Evolutionary conservation across 371 early-diverging fungal genomes (phyloP), one percentile per base, ranked within the genome.

Genomic region (Saksenaea vasiformis): DNA sequence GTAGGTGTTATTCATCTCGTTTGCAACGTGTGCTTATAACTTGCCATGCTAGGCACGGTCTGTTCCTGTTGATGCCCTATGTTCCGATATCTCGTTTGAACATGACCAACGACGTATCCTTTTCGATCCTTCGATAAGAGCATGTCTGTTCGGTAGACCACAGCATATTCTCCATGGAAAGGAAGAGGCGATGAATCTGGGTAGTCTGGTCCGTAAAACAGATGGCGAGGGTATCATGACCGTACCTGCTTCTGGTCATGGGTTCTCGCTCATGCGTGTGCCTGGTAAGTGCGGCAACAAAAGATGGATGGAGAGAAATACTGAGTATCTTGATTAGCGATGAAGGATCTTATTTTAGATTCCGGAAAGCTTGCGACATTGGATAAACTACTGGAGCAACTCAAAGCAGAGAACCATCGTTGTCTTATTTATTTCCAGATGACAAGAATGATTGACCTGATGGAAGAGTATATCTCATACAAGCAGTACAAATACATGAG

Each of bases 381-480:
- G 55, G 97, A 99, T 73, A 86, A 84, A 61, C 69, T 99, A 59
- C 77, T 99, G 36, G 85, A 88, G 26, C 85, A 90, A 66, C 88
- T 99, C 28, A 94, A 96, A 79, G 77, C 86, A 5, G 94, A 95
- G 61, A 96, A 94, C 0, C 99, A 99, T 72, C 90, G 97, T 58
- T 95, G 97, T 3, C 75, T 99, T 66, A 85, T 99, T 34, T 96
- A 98, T 70, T 99, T 98, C 88, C 99, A 99, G 76, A 99, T 99
- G 99, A 98, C 99, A 9, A 85, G 85, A 70, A 97, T 98, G 96
- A 96, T 99, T 67, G 98, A 98, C 71, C 63, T 99, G 60, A 88
- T 99, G 82, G 99, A 96, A 68, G 95, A 95, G 75, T 99, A 96
- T 67, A 82, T 96, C 54, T 80, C 92, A 0, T 95, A 91, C 66